Evolutionary conservation across 352 stramenopile genomes (phyloP).

Genomic region (Phytopythium helicoides): DNA sequence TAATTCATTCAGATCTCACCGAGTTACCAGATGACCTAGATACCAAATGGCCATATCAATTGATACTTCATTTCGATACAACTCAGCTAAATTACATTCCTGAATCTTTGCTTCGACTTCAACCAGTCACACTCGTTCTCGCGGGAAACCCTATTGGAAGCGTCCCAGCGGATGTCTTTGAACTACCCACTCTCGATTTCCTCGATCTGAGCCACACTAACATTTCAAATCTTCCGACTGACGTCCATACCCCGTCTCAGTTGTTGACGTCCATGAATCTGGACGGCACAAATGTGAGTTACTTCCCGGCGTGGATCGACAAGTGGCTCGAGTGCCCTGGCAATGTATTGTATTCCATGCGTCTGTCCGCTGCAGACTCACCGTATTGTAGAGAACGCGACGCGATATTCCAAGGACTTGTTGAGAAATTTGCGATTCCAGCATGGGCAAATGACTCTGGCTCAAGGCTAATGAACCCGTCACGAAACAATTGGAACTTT

Average conservation of each 20-base stretch:
- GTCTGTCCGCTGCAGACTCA: too few relatives aligned
- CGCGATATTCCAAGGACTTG: too few relatives aligned
- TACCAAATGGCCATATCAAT: neutral
- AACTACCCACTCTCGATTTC: neutral
- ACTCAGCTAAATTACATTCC: neutral
- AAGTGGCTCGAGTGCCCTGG: neutral
- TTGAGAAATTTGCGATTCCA: too few relatives aligned
- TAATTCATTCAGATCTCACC: conserved; percentile 2
- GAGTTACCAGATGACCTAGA: conserved; percentile 3
- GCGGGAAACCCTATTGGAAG: conserved; percentile 5
- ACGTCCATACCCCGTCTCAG: neutral
- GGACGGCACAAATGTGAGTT: conserved; percentile 2
- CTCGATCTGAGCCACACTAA: neutral
- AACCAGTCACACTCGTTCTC: neutral
- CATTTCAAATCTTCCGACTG: neutral
- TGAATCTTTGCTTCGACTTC: neutral
- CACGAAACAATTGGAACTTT: too few relatives aligned
- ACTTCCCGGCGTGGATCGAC: conserved; percentile 4
- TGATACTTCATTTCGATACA: conserved; percentile 3
- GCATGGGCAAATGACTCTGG: too few relatives aligned
- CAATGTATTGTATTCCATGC: too few relatives aligned
- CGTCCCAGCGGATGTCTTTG: neutral
- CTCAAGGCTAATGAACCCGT: too few relatives aligned
- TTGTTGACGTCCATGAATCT: neutral
- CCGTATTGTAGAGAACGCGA: too few relatives aligned